phyloP scores from a whole-genome alignment of 306 rosid genomes.

The Leucaena leucocephala region DNA sequence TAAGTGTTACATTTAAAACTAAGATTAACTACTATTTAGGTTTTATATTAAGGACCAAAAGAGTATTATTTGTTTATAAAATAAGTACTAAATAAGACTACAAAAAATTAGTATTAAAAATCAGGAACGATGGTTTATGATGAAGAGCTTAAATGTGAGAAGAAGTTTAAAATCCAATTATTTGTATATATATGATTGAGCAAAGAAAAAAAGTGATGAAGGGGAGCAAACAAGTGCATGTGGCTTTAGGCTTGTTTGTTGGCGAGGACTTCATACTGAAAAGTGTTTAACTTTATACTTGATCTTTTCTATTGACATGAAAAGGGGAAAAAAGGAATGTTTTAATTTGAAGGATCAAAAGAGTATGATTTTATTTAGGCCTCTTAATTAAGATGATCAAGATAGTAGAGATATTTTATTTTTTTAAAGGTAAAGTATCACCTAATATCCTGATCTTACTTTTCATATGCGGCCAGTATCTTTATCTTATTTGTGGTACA shows the following conservation, averaged over 20 bases:
- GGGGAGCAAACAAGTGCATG: neutral
- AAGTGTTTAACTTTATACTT: neutral
- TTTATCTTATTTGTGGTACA: too few relatives aligned
- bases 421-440: too few relatives aligned
- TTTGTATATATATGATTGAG: neutral
- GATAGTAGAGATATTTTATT: neutral
- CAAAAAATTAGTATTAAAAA: neutral
- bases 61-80: neutral
- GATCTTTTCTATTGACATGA: neutral
- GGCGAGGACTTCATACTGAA: neutral
- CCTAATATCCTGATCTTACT: too few relatives aligned
- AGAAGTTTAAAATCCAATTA: neutral
- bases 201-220: neutral
- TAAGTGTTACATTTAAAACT: too few relatives aligned
- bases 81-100: neutral
- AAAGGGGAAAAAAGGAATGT: neutral
- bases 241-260: conserved; percentile 1
- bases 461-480: too few relatives aligned
- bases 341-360: neutral
- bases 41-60: too few relatives aligned
- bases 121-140: neutral
- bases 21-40: too few relatives aligned
- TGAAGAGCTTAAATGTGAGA: neutral
- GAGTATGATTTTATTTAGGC: neutral
- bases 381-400: neutral